These are phyloP conservation scores for Fusarium lateritium DNA, from an alignment of 2,329 filamentous ascomycete genomes.

Conservation along the genomic window DNA sequence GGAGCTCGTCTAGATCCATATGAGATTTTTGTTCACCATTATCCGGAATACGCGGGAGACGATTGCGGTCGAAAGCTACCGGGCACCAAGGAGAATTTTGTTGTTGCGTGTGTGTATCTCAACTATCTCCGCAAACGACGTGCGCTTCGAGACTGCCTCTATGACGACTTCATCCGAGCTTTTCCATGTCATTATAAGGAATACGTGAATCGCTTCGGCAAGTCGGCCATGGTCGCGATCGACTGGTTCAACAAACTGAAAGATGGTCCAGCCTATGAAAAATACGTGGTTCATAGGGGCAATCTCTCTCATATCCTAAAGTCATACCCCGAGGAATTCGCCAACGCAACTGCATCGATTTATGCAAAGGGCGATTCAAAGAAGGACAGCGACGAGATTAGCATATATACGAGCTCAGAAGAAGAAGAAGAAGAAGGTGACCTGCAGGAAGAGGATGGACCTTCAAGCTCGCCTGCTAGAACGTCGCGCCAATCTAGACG, in stretches of 20 bases:
- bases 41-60: slow-evolving; percentile 60
- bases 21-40: slow-evolving; percentile 58
- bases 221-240: slow-evolving; percentile 55
- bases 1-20: slow-evolving; percentile 49
- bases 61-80: slow-evolving; percentile 47
- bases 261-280: slow-evolving; percentile 42
- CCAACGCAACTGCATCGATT: slow-evolving; percentile 31
- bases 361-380: slow-evolving; percentile 23
- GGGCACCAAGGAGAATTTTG: slow-evolving; percentile 59
- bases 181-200: slow-evolving; percentile 60
- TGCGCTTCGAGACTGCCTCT: slow-evolving; percentile 60
- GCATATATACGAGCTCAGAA: slow-evolving; percentile 39
- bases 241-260: slow-evolving; percentile 59
- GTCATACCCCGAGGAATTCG: slow-evolving; percentile 54
- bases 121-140: slow-evolving; percentile 55
- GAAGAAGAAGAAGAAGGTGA: slow-evolving; percentile 22
- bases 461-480: background rate
- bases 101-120: slow-evolving; percentile 62
- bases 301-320: slow-evolving; percentile 55
- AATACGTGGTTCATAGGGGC: slow-evolving; percentile 53
- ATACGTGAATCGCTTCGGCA: slow-evolving; percentile 55
- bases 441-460: slow-evolving; percentile 2
- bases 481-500: background rate
- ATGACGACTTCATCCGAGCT: slow-evolving; percentile 67
- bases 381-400: slow-evolving; percentile 17